A percentile compares a stretch with the other conserved stretches of the same genome.
phyloP scores from a whole-genome alignment of 2,329 filamentous ascomycete species.

The Trichophaea hybrida region DNA sequence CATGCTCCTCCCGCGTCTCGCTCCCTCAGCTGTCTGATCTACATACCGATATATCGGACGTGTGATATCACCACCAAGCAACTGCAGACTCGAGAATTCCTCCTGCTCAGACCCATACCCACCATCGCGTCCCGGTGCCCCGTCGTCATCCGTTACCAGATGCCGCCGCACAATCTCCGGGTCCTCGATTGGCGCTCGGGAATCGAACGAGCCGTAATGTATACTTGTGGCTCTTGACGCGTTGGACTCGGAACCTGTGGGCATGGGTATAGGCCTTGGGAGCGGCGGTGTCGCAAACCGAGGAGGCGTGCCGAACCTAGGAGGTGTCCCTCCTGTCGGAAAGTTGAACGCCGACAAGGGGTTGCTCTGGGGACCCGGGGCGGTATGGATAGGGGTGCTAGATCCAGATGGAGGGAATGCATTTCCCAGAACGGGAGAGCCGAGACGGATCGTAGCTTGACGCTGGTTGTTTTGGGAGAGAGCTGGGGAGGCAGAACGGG shows the following conservation, averaged over 20 bases:
- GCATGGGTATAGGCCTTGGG: slow-evolving; percentile 35
- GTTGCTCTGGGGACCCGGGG: slow-evolving; percentile 4
- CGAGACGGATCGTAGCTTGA: slow-evolving; percentile 21
- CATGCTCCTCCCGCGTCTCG: slow-evolving; percentile 55
- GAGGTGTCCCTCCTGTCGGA: slow-evolving; percentile 46
- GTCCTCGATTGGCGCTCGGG: slow-evolving; percentile 60
- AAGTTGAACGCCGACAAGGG: slow-evolving; percentile 21
- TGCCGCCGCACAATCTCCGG: slow-evolving; percentile 84
- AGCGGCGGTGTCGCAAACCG: slow-evolving; percentile 35
- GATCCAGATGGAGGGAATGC: slow-evolving; percentile 12
- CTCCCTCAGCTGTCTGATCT: slow-evolving; percentile 56
- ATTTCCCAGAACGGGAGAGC: slow-evolving; percentile 17
- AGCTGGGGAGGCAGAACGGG: neutral
- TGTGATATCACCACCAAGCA: slow-evolving; percentile 91
- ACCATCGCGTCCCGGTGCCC: slow-evolving; percentile 29
- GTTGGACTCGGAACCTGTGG: slow-evolving; percentile 33
- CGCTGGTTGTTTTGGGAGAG: neutral
- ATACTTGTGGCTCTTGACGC: slow-evolving; percentile 43
- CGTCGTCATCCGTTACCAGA: slow-evolving; percentile 42
- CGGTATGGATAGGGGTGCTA: slow-evolving; percentile 4
- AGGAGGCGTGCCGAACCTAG: slow-evolving; percentile 46
- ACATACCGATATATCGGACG: slow-evolving; percentile 94
- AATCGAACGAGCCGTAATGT: slow-evolving; percentile 77
- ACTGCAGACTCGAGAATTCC: slow-evolving; percentile 80
- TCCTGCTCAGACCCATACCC: slow-evolving; percentile 41